Evolutionary conservation across 2,329 filamentous ascomycete species (phyloP).

Genomic region (Talaromyces albobiverticillius): DNA sequence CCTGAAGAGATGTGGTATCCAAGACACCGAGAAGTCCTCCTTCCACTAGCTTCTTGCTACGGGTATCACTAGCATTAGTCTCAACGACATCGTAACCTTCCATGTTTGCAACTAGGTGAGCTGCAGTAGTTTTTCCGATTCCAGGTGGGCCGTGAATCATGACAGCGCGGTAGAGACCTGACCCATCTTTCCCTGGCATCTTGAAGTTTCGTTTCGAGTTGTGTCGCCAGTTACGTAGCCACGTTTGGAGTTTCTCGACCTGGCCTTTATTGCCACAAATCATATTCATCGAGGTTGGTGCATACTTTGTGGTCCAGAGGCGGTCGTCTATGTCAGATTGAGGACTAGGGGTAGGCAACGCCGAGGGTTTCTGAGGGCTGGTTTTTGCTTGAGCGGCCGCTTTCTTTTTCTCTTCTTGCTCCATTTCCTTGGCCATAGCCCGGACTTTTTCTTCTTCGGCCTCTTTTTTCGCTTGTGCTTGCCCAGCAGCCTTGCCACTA

Average conservation of each 20-base stretch:
- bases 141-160: conserved; percentile 94
- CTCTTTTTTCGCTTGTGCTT: conserved; percentile 78
- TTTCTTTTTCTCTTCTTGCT: conserved; percentile 66
- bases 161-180: conserved; percentile 79
- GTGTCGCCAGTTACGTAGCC: conserved; percentile 80
- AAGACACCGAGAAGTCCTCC: conserved; percentile 82
- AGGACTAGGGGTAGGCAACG: conserved; percentile 28
- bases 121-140: conserved; percentile 96
- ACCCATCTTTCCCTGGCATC: conserved; percentile 77
- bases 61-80: conserved; percentile 90
- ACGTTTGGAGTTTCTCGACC: conserved; percentile 85
- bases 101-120: conserved; percentile 87
- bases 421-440: conserved; percentile 79
- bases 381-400: conserved; percentile 46
- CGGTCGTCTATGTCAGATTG: conserved; percentile 54
- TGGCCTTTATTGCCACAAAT: conserved; percentile 92
- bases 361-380: conserved; percentile 46
- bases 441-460: conserved; percentile 80
- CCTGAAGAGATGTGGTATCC: conserved; percentile 87
- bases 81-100: conserved; percentile 93
- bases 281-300: conserved; percentile 76
- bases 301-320: conserved; percentile 94
- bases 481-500: conserved; percentile 80
- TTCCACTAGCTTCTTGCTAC: conserved; percentile 95
- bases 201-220: conserved; percentile 78